Conservation (phyloP, 1,139 yeast species). For the Yamadazyma dushanensis region DNA sequence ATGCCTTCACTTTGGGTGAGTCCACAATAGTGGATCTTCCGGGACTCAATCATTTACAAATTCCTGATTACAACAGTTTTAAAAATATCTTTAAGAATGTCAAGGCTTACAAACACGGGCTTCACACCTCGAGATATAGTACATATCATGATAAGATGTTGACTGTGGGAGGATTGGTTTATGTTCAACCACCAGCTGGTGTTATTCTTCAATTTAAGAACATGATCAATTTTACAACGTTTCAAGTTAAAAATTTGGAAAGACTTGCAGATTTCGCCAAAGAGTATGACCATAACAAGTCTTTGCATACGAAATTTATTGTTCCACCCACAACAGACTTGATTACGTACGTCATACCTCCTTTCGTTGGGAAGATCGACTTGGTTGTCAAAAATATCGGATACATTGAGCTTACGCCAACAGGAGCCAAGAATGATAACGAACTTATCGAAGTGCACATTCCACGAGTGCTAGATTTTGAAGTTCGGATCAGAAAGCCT, state of each 20-base stretch:
- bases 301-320: slow-evolving; percentile 9
- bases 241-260: slow-evolving; percentile 26
- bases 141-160: slow-evolving; percentile 46
- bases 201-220: slow-evolving; percentile 46
- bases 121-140: slow-evolving; percentile 34
- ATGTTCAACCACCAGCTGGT: slow-evolving; percentile 37
- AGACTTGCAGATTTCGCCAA: slow-evolving; percentile 16
- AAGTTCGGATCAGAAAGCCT: slow-evolving; percentile 36
- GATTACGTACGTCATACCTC: slow-evolving; percentile 56
- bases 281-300: neutral
- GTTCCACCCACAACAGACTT: slow-evolving; percentile 19
- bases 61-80: slow-evolving; percentile 26
- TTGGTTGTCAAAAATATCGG: slow-evolving; percentile 72
- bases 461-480: slow-evolving; percentile 28
- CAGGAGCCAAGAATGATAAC: slow-evolving; percentile 45
- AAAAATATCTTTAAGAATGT: slow-evolving; percentile 24
- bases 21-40: slow-evolving; percentile 54
- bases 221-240: slow-evolving; percentile 31
- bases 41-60: slow-evolving; percentile 40
- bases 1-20: slow-evolving; percentile 31
- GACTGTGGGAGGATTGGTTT: slow-evolving; percentile 64
- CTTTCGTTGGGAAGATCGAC: slow-evolving; percentile 68
- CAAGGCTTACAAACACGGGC: slow-evolving; percentile 30
- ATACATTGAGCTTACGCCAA: slow-evolving; percentile 60
- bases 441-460: slow-evolving; percentile 34